Evolutionary conservation across 495 filamentous ascomycete genomes (phyloP).

Genomic region (Neurospora sp.): DNA sequence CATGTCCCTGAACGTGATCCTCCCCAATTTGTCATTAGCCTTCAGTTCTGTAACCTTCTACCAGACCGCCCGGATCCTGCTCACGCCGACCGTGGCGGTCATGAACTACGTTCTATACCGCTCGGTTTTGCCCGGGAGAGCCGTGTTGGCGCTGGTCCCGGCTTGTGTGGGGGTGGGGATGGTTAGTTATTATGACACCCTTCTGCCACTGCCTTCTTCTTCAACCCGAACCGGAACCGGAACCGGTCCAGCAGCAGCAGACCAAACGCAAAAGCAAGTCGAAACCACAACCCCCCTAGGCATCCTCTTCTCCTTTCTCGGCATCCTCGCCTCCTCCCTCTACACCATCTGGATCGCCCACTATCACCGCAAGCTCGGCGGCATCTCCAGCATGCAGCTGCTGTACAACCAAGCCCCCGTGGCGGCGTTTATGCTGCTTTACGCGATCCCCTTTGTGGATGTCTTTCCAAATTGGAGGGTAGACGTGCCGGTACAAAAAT

Average conservation of each 20-base stretch:
- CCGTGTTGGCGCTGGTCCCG: constrained; percentile 48
- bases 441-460: constrained; percentile 57
- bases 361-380: constrained; percentile 54
- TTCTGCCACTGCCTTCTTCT: constrained; percentile 18
- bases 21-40: constrained; percentile 64
- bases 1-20: constrained; percentile 63
- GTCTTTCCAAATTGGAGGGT: constrained; percentile 36
- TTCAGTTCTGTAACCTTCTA: constrained; percentile 67
- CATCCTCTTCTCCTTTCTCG: constrained; percentile 53
- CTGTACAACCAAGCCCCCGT: constrained; percentile 63
- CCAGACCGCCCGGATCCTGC: constrained; percentile 60
- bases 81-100: constrained; percentile 57
- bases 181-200: constrained; percentile 63
- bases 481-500: constrained; percentile 35
- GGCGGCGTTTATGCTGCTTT: constrained; percentile 51
- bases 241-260: neutral
- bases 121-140: constrained; percentile 44
- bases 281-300: constrained; percentile 41
- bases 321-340: constrained; percentile 54
- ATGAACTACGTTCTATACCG: constrained; percentile 59
- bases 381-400: constrained; percentile 59
- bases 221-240: neutral
- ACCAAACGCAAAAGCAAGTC: constrained; percentile 30
- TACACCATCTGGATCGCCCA: constrained; percentile 62
- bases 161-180: constrained; percentile 59